Evolutionary conservation across 2,329 filamentous ascomycete species (phyloP), one percentile per base, ranked within the genome.

Genomic region (Alternaria metachromatica): DNA sequence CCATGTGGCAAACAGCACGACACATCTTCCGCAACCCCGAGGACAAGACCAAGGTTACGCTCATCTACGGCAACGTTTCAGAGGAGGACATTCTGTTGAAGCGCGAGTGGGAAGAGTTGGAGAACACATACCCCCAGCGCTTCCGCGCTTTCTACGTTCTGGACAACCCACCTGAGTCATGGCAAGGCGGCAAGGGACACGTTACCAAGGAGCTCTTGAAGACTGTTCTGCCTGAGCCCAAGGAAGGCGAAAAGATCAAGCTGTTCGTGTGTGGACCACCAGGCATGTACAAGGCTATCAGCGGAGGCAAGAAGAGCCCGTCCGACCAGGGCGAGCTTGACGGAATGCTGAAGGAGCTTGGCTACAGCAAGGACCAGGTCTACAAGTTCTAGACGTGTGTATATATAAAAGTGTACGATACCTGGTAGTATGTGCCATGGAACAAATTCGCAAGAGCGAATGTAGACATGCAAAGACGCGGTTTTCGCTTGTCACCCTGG

Each of bases 31-130:
- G 91, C 83, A 97, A 97, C 88, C 93, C 95, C 64, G 88, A 92
- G 46, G 96, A 99, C 85, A 94, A 96, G 88, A 99, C 96, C 74
- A 97, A 97, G 86, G 94, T 99, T 45, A 98, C 95, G 6, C 89
- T 99, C 30, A 88, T 99, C 41, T 97, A 95, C 78, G 96, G 93
- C 72, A 99, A 98, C 84, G 83, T 97, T 64, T 85, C 84, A 25
- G 93, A 98, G 84, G 88, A 95, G 69, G 96, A 99, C 78, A 97
- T 99, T 66, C 86, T 99, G 55, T 84, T 99, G 74, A 95, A 93
- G 87, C 87, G 88, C 74, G 93, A 99, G 84, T 88, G 95, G 59
- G 86, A 92, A 62, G 84, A 94, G 66, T 87, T 99, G 62, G 96
- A 98, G 86, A 97, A 97, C 86, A 94, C 91, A 54, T 97, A 94